Evolutionary conservation across 2,329 filamentous ascomycete species (phyloP).

Genomic region (Cercospora citrullina): DNA sequence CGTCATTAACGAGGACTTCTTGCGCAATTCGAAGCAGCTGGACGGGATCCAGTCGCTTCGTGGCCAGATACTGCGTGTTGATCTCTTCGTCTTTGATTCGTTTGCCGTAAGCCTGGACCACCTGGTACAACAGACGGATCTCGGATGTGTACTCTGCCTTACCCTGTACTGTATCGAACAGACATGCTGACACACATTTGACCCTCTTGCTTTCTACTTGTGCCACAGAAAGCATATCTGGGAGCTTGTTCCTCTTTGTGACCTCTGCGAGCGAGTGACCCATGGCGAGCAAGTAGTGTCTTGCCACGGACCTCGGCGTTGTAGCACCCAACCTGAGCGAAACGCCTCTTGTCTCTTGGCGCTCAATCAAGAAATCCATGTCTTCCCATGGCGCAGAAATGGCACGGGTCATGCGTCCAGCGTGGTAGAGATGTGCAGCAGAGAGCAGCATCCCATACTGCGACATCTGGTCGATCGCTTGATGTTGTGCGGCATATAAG

Average conservation of each 20-base stretch:
- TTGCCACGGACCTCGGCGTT: background rate
- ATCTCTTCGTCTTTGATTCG: background rate
- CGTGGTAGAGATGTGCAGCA: conserved; percentile 2
- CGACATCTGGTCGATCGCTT: background rate
- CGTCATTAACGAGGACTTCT: background rate
- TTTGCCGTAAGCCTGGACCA: background rate
- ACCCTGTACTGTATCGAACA: background rate
- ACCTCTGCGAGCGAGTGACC: background rate
- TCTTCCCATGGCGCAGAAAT: background rate
- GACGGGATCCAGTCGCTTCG: background rate
- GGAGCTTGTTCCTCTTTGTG: background rate
- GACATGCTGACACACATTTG: background rate
- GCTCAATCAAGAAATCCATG: conserved; percentile 4
- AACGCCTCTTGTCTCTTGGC: background rate
- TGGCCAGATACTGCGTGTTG: background rate
- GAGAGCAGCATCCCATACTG: background rate
- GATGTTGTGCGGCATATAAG: background rate
- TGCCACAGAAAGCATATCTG: background rate
- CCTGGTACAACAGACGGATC: background rate
- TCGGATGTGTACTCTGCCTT: background rate
- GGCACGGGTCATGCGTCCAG: background rate
- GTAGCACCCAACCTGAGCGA: background rate
- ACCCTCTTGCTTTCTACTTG: background rate
- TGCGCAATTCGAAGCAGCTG: background rate
- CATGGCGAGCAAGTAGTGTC: background rate